These are phyloP conservation scores for Grosmannia huntii DNA, from an alignment of 2,329 filamentous ascomycete genomes.

Conservation along the genomic window DNA sequence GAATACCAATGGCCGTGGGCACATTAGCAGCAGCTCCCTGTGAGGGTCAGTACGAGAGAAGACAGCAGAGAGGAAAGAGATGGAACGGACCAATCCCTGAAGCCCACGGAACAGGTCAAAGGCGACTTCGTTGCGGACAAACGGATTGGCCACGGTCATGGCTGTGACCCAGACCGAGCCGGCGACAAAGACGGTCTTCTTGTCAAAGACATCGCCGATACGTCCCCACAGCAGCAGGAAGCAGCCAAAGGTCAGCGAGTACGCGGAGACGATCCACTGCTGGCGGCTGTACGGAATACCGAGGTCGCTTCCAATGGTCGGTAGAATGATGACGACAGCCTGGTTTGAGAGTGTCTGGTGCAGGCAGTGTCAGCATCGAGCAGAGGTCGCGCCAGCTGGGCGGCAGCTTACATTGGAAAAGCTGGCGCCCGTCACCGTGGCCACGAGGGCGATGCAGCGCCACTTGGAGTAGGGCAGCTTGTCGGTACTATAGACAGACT, in stretches of 20 bases:
- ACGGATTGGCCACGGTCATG: constrained; percentile 47
- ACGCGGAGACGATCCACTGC: constrained; percentile 56
- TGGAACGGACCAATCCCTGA: constrained; percentile 40
- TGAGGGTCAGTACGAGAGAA: not conserved
- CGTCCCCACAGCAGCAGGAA: constrained; percentile 56
- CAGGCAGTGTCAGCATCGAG: not conserved
- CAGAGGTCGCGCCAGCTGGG: not conserved
- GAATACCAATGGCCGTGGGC: constrained; percentile 57
- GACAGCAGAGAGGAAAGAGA: not conserved
- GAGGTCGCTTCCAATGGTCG: constrained; percentile 44
- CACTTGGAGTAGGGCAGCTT: constrained; percentile 27
- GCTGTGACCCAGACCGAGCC: constrained; percentile 51
- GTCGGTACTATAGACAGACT: not conserved
- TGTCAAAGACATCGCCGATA: constrained; percentile 54
- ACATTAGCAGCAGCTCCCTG: constrained; percentile 56
- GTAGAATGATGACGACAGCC: constrained; percentile 48
- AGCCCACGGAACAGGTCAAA: constrained; percentile 55
- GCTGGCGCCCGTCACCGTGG: constrained; percentile 39
- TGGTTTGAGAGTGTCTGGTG: constrained; percentile 34
- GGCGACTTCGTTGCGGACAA: constrained; percentile 52
- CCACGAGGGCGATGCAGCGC: constrained; percentile 40
- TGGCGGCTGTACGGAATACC: constrained; percentile 43
- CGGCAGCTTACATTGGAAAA: constrained; percentile 36
- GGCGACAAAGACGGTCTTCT: constrained; percentile 50
- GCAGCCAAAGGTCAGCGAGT: constrained; percentile 53